phyloP scores from a whole-genome alignment of 2,329 filamentous ascomycete genomes.

The Claviceps pusilla region DNA sequence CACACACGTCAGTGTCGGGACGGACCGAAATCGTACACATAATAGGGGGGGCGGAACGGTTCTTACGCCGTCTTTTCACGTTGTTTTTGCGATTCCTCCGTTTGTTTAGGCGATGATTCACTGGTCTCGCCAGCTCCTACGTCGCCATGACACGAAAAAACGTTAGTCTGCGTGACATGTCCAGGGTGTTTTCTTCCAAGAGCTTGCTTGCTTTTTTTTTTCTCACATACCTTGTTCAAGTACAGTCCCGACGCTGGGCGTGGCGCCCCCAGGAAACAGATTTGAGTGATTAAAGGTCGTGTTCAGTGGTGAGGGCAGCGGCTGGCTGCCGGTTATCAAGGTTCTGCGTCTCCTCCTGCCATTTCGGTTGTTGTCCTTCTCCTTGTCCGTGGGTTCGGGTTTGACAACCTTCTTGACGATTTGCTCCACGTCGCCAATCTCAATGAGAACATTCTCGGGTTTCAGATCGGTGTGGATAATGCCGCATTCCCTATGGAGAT shows the following conservation, averaged over 20 bases:
- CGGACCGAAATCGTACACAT: background rate
- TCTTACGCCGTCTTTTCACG: conserved; percentile 87
- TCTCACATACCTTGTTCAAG: conserved; percentile 55
- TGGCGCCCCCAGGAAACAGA: conserved; percentile 47
- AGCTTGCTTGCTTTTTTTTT: background rate
- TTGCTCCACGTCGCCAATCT: conserved; percentile 97
- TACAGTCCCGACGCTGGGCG: conserved; percentile 70
- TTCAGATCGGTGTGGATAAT: conserved; percentile 98
- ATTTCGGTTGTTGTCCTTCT: conserved; percentile 84
- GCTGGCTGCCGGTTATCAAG: conserved; percentile 92
- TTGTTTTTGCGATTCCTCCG: conserved; percentile 58
- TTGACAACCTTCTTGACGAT: conserved; percentile 95
- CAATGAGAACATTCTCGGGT: conserved; percentile 94
- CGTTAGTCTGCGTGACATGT: background rate
- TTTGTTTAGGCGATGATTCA: conserved; percentile 34
- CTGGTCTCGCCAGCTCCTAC: conserved; percentile 22
- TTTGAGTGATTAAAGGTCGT: conserved; percentile 74
- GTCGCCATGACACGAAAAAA: background rate
- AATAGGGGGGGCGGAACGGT: background rate
- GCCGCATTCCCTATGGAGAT: conserved; percentile 91
- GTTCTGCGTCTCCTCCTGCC: conserved; percentile 79
- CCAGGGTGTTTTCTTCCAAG: background rate
- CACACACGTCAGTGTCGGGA: conserved; percentile 3
- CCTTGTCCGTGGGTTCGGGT: conserved; percentile 40
- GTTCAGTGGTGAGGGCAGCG: conserved; percentile 85